Conservation (phyloP, 192 early-diverging fungal species). For the Martensiomyces pterosporus region DNA sequence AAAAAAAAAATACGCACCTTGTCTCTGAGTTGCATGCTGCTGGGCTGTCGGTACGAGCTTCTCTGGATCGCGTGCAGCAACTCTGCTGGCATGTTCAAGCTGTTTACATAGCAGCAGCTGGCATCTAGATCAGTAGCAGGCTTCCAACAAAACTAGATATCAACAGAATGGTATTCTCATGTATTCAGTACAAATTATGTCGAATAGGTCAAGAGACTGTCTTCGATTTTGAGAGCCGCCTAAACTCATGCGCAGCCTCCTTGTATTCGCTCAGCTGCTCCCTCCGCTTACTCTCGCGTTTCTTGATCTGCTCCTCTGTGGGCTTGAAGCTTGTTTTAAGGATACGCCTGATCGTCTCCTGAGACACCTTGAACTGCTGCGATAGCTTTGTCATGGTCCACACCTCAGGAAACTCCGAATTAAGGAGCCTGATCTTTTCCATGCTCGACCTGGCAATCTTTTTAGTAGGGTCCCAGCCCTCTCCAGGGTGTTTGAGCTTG, state of each 20-base stretch:
- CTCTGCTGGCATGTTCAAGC: too few relatives aligned
- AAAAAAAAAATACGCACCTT: too few relatives aligned
- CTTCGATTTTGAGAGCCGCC: too few relatives aligned
- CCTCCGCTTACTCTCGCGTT: constrained; percentile 44
- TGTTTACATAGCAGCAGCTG: too few relatives aligned
- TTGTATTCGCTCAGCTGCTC: constrained; percentile 23
- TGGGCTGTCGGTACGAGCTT: too few relatives aligned
- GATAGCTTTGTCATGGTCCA: constrained; percentile 47
- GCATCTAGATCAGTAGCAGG: too few relatives aligned
- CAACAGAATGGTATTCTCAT: too few relatives aligned
- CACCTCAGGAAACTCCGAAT: constrained; percentile 45
- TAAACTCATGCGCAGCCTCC: not conserved
- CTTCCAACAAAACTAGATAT: too few relatives aligned
- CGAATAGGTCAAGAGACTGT: too few relatives aligned
- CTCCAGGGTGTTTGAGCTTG: constrained; percentile 30
- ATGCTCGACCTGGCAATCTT: constrained; percentile 43
- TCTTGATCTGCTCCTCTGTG: constrained; percentile 13
- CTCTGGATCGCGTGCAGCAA: too few relatives aligned
- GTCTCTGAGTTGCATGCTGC: too few relatives aligned
- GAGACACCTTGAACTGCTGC: constrained; percentile 52
- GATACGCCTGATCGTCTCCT: constrained; percentile 52
- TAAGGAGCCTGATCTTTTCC: constrained; percentile 43
- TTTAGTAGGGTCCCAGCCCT: constrained; percentile 33
- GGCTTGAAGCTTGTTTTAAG: constrained; percentile 52
- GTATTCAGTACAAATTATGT: too few relatives aligned